Base-by-base conservation (phyloP, 1,284 basidiomycete species). In the Puccinia sorghi region DNA sequence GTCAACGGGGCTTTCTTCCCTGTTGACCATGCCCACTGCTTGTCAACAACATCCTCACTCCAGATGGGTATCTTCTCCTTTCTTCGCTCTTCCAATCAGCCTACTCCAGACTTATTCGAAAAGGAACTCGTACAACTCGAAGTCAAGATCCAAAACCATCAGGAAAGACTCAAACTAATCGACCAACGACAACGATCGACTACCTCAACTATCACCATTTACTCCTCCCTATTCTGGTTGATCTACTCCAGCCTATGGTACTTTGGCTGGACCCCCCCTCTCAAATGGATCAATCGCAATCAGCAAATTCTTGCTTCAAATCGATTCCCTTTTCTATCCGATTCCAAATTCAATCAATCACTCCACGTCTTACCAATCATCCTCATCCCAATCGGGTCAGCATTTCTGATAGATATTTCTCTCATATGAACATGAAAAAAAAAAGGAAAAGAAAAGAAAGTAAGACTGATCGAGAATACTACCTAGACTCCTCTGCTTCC, bases 211-310 rank as follows among this genome's bases (percentile, higher is more conserved):
- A 89, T 93, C 66, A 94, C 94, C 0, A 84, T 93, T 6, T 96
- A 93, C 83, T 90, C 93, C 0, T 85, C 96, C 81, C 88, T 90
- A 0, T 84, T 88, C 50, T 98, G 94, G 94, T 88, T 89, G 41
- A 84, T 89, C 22, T 97, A 96, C 86, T 87, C 90, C 56, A 89
- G 87, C 32, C 82, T 92, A 72, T 97, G 95, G 93, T 98, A 93
- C 86, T 86, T 89, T 67, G 86, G 88, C 67, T 84, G 88, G 37
- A 59, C 83, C 92, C 25, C 90, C 91, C 48, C 11, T 39, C 0
- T 85, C 84, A 79, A 83, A 85, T n/a, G 80, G 85, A 15, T 63
- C 37, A 20, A 64, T n/a, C 41, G 12, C 59, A 20, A 39, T 17
- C 17, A 63, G 11, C 37, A 63, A 17, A 17, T 9, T 41, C 37